Conservation (phyloP, 139 green algal species). For the Dunaliella primolecta region DNA sequence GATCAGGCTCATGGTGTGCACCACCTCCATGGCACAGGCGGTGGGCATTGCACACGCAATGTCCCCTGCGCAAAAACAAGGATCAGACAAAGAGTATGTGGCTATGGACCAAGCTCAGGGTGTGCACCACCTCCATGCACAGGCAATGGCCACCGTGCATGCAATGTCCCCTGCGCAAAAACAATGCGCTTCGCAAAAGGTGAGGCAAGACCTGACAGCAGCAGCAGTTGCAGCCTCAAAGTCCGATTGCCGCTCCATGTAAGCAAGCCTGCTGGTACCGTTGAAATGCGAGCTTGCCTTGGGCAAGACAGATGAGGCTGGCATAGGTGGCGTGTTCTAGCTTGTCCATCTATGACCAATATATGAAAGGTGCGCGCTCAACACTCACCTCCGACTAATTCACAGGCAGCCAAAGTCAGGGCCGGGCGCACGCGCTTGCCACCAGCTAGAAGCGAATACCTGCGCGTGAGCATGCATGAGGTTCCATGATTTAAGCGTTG, state of each 20-base stretch:
- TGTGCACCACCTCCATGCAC: slow-evolving; percentile 98
- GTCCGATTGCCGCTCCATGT: too few species aligned
- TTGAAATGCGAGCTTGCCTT: too few species aligned
- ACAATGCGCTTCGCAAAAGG: too few species aligned
- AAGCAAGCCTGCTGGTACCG: too few species aligned
- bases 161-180: slow-evolving; percentile 51
- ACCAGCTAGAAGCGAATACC: slow-evolving; percentile 89
- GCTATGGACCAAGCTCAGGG: slow-evolving; percentile 74
- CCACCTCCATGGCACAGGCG: slow-evolving; percentile 96
- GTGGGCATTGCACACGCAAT: slow-evolving; percentile 80
- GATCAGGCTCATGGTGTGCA: slow-evolving; percentile 98
- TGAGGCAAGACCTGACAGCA: too few species aligned
- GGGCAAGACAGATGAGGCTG: too few species aligned
- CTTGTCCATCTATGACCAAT: too few species aligned
- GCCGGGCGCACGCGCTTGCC: slow-evolving; percentile 94
- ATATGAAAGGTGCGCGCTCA: too few species aligned
- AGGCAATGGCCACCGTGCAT: slow-evolving; percentile 86
- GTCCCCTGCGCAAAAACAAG: slow-evolving; percentile 47
- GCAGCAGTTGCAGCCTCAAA: too few species aligned
- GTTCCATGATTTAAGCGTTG: too few species aligned
- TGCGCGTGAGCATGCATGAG: slow-evolving; percentile 22
- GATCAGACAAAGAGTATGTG: slow-evolving; percentile 6
- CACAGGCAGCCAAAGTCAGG: slow-evolving; percentile 92
- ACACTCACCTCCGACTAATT: slow-evolving; percentile 88
- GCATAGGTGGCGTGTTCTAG: too few species aligned